Evolutionary conservation across 768 basidiomycete species (phyloP).

Genomic region (Pilatotrama ljubarskyi): DNA sequence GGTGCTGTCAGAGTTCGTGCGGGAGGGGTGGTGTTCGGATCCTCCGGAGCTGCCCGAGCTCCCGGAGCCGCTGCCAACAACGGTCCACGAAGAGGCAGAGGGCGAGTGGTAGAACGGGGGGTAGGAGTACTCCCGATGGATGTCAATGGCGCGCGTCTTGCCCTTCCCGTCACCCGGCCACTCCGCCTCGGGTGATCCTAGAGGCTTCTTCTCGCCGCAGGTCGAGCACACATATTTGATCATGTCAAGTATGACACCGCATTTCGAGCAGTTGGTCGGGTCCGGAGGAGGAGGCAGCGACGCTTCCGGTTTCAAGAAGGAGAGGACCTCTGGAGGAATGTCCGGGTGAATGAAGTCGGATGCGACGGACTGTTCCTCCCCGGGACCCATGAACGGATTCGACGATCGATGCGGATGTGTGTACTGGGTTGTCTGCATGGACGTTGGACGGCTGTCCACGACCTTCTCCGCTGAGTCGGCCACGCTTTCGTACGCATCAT

Average conservation of each 20-base stretch:
- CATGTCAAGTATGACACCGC: slow-evolving; percentile 70
- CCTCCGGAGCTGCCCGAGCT: slow-evolving; percentile 10
- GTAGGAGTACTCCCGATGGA: slow-evolving; percentile 27
- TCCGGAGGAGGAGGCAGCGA: slow-evolving; percentile 62
- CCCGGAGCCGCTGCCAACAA: slow-evolving; percentile 19
- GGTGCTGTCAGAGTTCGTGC: slow-evolving; percentile 17
- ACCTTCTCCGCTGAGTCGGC: slow-evolving; percentile 22
- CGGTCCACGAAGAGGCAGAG: slow-evolving; percentile 29
- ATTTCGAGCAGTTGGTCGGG: slow-evolving; percentile 82
- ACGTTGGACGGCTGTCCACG: slow-evolving; percentile 54
- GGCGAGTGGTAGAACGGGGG: slow-evolving; percentile 16
- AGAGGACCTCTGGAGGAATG: slow-evolving; percentile 54
- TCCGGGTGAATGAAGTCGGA: slow-evolving; percentile 34
- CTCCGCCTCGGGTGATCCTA: slow-evolving; percentile 19
- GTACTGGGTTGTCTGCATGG: slow-evolving; percentile 47
- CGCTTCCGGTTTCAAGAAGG: slow-evolving; percentile 42
- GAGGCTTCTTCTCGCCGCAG: slow-evolving; percentile 76
- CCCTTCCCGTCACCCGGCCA: slow-evolving; percentile 41
- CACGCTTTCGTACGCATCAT: slow-evolving; percentile 17
- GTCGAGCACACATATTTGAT: slow-evolving; percentile 89
- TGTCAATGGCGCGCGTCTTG: slow-evolving; percentile 44
- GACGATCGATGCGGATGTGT: slow-evolving; percentile 21
- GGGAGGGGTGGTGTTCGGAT: slow-evolving; percentile 10
- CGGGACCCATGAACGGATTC: slow-evolving; percentile 17
- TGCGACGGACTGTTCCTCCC: slow-evolving; percentile 22